These are phyloP conservation scores for Capronia coronata DNA, from an alignment of 2,329 filamentous ascomycete species.

Conservation along the genomic window DNA sequence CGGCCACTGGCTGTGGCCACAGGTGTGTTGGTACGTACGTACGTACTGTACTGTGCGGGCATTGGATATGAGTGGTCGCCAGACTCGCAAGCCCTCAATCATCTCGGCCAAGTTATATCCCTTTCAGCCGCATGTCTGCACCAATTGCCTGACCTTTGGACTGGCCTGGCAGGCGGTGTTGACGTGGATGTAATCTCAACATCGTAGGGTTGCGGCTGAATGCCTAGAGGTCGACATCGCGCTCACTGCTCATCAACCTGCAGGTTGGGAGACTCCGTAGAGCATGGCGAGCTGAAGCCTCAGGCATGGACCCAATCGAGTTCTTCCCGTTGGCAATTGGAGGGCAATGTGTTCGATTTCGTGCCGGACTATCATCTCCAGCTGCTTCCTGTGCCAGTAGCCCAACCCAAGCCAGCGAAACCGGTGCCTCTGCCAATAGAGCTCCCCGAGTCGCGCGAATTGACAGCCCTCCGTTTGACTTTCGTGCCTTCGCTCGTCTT, in stretches of 20 bases:
- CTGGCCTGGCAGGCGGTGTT: not conserved
- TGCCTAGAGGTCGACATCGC: no score
- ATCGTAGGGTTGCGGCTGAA: no score
- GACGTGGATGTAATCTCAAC: no score
- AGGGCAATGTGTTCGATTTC: not conserved
- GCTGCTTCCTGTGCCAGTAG: slow-evolving; percentile 26
- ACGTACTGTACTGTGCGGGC: no score
- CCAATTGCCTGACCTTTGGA: not conserved
- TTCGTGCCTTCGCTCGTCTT: slow-evolving; percentile 49
- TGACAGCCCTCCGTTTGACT: slow-evolving; percentile 41
- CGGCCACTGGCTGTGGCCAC: not conserved
- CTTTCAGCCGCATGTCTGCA: not conserved
- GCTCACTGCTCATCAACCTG: no score
- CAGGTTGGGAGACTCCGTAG: no score
- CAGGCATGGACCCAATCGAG: no score
- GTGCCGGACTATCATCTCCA: slow-evolving; percentile 18
- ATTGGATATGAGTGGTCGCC: not conserved
- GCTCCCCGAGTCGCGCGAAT: slow-evolving; percentile 34
- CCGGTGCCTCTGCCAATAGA: slow-evolving; percentile 24
- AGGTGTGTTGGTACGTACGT: no score
- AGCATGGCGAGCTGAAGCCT: no score
- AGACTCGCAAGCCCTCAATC: not conserved
- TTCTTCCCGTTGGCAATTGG: not conserved
- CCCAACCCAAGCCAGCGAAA: slow-evolving; percentile 27
- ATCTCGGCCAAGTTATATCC: not conserved